These are phyloP conservation scores for Spinellus fusiger DNA, from an alignment of 192 early-diverging fungal species.

Conservation along the genomic window DNA sequence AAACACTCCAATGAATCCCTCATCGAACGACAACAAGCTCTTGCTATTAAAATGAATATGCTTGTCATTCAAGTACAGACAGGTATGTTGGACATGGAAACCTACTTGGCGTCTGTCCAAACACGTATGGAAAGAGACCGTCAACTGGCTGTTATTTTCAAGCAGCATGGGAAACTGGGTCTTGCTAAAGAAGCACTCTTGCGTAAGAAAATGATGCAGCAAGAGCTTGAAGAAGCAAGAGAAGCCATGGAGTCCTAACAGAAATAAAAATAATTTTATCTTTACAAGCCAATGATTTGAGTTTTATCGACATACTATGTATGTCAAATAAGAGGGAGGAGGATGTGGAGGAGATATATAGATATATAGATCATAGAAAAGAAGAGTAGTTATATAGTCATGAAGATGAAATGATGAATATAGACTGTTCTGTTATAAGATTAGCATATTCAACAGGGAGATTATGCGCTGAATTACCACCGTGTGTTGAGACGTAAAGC, in stretches of 20 bases:
- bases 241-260: conserved; percentile 46
- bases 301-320: too few species aligned
- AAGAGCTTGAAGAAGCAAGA: conserved; percentile 73
- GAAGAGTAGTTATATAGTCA: background rate
- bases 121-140: conserved; percentile 52
- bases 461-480: too few species aligned
- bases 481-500: too few species aligned
- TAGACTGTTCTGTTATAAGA: too few species aligned
- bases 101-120: conserved; percentile 58
- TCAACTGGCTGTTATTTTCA: conserved; percentile 61
- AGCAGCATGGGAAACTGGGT: conserved; percentile 53
- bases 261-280: background rate
- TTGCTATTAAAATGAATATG: conserved; percentile 72
- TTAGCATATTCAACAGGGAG: too few species aligned
- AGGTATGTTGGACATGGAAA: conserved; percentile 63
- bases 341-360: background rate
- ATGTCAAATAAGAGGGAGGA: background rate
- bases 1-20: conserved; percentile 50
- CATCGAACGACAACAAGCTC: conserved; percentile 53
- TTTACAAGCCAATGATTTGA: too few species aligned
- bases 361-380: background rate
- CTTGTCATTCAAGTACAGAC: conserved; percentile 64
- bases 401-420: too few species aligned
- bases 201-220: conserved; percentile 69
- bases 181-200: conserved; percentile 60